Evolutionary conservation across 2,329 filamentous ascomycete genomes (phyloP).

Genomic region (Cladophialophora chaetospira): DNA sequence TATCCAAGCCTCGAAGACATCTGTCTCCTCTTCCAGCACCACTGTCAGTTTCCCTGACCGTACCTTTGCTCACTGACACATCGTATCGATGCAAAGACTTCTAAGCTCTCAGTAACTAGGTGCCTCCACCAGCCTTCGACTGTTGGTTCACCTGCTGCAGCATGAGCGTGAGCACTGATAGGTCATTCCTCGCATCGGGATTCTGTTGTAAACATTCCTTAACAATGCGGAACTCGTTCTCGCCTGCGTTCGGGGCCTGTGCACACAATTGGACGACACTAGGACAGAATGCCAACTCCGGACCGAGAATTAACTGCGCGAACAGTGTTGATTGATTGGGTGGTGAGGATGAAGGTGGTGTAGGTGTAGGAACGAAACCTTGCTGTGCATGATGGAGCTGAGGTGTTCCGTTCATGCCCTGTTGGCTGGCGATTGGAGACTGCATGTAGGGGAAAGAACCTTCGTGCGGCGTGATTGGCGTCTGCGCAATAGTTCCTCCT

Average conservation of each 20-base stretch:
- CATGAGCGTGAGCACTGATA: slow-evolving; percentile 46
- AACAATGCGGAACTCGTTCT: slow-evolving; percentile 74
- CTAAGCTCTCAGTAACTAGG: neutral
- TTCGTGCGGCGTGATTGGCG: slow-evolving; percentile 41
- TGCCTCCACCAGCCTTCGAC: slow-evolving; percentile 2
- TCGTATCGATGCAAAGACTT: neutral
- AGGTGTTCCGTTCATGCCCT: slow-evolving; percentile 38
- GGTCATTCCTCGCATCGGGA: slow-evolving; percentile 64
- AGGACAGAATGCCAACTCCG: slow-evolving; percentile 59
- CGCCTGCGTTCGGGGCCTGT: slow-evolving; percentile 67
- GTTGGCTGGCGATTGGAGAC: slow-evolving; percentile 37
- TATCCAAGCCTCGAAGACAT: neutral
- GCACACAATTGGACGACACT: slow-evolving; percentile 70
- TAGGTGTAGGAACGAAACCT: slow-evolving; percentile 25
- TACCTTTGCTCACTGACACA: too few species aligned
- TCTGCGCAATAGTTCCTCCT: slow-evolving; percentile 25
- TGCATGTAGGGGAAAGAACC: slow-evolving; percentile 37
- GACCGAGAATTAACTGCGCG: slow-evolving; percentile 66
- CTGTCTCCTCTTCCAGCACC: neutral
- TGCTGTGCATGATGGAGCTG: slow-evolving; percentile 34
- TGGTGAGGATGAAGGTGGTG: slow-evolving; percentile 21
- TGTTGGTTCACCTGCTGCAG: slow-evolving; percentile 34
- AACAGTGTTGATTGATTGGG: slow-evolving; percentile 50
- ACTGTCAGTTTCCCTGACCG: neutral
- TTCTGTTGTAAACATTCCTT: slow-evolving; percentile 67